Evolutionary conservation across 2,329 filamentous ascomycete species (phyloP), one percentile per base, ranked within the genome.

Genomic region (Aspergillus versicolor): DNA sequence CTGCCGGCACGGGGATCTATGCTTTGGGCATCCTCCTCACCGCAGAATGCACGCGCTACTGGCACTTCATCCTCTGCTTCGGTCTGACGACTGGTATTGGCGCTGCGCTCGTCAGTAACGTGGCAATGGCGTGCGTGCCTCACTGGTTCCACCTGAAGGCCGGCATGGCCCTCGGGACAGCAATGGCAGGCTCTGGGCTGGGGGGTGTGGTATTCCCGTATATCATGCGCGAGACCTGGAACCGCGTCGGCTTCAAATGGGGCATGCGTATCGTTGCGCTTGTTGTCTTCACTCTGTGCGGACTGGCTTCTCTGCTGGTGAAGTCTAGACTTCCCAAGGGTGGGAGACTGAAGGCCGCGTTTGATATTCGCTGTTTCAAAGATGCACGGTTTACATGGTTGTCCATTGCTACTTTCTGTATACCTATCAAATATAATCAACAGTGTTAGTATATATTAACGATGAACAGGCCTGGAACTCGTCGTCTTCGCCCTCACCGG

Each of bases 61-160:
- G 77, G 79, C 79, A 82, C 5, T 81, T 82, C 46, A 51, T 82
- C 61, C 64, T 79, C 59, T 72, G 69, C 61, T 64, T 76, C 19
- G 74, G 75, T 1, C 51, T 77, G 1, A 58, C 77, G 6, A 73
- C 22, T 4, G 76, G 76, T 0, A 67, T 69, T 2, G 68, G 73
- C 0, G 69, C 69, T 0, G 75, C 74, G 0, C 62, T 75, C 12
- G 51, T 77, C 24, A 75, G 72, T 38, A 78, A 75, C 0, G 70
- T 70, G 2, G 73, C 67, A 5, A 63, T 78, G 60, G 68, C 73
- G 1, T 70, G 71, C 22, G 70, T 77, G 3, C 70, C 71, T 32
- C 76, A 78, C 52, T 77, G 75, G 75, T 78, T 78, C 61, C 68
- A 76, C 59, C 62, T 61, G 5, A 65, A 68, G 32, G 67, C 73